A percentile compares a stretch with the other conserved stretches of the same genome.
Evolutionary conservation across 2,329 filamentous ascomycete genomes (phyloP).

Genomic region (Alternaria sp.): DNA sequence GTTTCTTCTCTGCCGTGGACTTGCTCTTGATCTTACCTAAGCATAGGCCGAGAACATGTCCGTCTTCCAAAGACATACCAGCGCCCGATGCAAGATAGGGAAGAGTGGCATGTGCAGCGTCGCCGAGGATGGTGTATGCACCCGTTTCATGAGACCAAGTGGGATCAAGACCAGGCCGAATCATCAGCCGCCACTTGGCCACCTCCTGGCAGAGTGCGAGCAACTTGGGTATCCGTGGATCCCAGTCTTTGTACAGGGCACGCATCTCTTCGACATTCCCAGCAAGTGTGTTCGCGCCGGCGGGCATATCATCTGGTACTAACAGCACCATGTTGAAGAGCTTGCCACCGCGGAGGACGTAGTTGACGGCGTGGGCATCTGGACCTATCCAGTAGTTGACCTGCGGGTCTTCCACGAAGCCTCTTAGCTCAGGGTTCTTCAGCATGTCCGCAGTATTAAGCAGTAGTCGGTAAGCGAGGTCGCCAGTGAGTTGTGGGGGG

Average conservation of each 20-base stretch:
- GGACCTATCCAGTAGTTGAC: constrained; percentile 63
- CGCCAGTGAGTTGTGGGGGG: constrained; percentile 58
- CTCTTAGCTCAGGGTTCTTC: constrained; percentile 54
- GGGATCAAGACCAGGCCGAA: constrained; percentile 59
- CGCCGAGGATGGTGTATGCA: constrained; percentile 66
- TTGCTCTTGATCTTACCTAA: constrained; percentile 56
- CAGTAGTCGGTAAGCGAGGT: constrained; percentile 59
- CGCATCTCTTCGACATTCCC: constrained; percentile 63
- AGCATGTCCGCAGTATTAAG: constrained; percentile 55
- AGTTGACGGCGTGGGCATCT: constrained; percentile 59
- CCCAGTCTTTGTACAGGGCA: constrained; percentile 63
- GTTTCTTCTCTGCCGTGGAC: constrained; percentile 43
- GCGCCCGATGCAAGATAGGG: constrained; percentile 67
- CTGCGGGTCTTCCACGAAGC: constrained; percentile 56
- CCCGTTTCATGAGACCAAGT: constrained; percentile 64
- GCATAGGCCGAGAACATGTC: constrained; percentile 63
- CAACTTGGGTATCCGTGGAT: constrained; percentile 62
- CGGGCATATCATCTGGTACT: constrained; percentile 59
- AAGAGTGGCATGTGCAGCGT: constrained; percentile 69
- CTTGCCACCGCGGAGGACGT: constrained; percentile 56
- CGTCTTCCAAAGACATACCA: constrained; percentile 68
- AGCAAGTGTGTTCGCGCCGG: constrained; percentile 52
- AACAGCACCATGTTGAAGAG: constrained; percentile 61
- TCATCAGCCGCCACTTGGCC: constrained; percentile 67
- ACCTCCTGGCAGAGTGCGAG: constrained; percentile 64